Evolutionary conservation across 192 early-diverging fungal species (phyloP).

Genomic region (Coemansia sp.): DNA sequence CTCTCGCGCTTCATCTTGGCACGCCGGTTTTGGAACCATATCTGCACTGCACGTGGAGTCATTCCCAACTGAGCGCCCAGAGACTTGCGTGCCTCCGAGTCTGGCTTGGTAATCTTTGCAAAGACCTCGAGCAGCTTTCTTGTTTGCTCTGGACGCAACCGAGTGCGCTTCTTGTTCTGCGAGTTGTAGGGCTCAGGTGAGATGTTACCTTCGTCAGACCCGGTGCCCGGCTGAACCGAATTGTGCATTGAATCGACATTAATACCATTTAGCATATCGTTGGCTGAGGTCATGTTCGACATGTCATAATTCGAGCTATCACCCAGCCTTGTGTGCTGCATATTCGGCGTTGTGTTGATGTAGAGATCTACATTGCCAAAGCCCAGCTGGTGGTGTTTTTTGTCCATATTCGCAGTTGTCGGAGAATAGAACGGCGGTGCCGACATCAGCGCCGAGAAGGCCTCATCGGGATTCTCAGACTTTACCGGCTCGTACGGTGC

Average conservation of each 20-base stretch:
- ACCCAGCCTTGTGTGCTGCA: background rate
- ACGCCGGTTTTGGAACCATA: slow-evolving; percentile 89
- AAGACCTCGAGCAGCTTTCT: slow-evolving; percentile 61
- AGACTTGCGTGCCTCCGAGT: slow-evolving; percentile 59
- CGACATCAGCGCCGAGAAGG: slow-evolving; percentile 2
- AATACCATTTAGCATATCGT: background rate
- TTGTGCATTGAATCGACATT: background rate
- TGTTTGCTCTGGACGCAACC: slow-evolving; percentile 69
- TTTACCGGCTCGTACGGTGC: slow-evolving; percentile 1
- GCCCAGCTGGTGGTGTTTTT: background rate
- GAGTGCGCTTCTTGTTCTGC: slow-evolving; percentile 62
- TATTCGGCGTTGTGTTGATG: background rate
- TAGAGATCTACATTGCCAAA: background rate
- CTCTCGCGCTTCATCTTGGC: slow-evolving; percentile 81
- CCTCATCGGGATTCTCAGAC: background rate
- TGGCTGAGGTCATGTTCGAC: background rate
- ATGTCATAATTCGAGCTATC: background rate
- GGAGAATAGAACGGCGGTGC: slow-evolving; percentile 1
- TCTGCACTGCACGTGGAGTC: slow-evolving; percentile 72
- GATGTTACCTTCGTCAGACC: background rate
- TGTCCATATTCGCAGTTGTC: background rate
- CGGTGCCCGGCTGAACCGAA: background rate
- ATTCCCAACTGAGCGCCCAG: slow-evolving; percentile 67
- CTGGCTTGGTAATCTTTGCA: slow-evolving; percentile 63
- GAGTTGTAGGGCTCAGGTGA: slow-evolving; percentile 30